These are phyloP conservation scores for Phytophthora pisi DNA, from an alignment of 352 stramenopile species.

Conservation along the genomic window DNA sequence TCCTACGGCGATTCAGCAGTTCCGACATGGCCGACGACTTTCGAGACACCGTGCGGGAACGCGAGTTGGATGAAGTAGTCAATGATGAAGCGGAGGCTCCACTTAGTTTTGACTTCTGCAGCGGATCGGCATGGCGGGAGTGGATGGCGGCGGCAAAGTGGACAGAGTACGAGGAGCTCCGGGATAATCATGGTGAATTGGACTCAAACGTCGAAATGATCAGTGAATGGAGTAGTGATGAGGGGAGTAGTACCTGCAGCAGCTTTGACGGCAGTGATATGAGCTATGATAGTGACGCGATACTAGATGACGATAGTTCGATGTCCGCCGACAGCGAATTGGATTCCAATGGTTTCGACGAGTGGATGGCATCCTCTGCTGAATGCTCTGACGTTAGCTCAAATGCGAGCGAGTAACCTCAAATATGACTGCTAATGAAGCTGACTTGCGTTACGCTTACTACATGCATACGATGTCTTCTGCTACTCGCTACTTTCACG, in stretches of 20 bases:
- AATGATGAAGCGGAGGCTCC: constrained; percentile 1
- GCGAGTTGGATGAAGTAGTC: not conserved
- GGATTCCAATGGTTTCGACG: not conserved
- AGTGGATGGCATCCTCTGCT: not conserved
- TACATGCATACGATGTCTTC: not conserved
- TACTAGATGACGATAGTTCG: no score
- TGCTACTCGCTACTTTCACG: not conserved
- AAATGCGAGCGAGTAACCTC: no score
- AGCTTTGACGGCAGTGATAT: no score
- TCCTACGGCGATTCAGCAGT: not conserved
- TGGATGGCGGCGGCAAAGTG: constrained; percentile 14
- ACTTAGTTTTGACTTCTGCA: constrained; percentile 11
- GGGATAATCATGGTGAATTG: not conserved
- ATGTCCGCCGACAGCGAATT: no score
- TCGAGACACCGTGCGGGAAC: not conserved
- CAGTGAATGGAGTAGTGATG: not conserved
- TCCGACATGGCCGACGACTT: constrained; percentile 6
- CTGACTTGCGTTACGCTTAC: not conserved
- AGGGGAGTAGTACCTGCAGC: not conserved
- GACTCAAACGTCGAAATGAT: not conserved
- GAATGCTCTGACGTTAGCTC: not conserved
- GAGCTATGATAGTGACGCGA: no score
- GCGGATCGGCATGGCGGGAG: constrained; percentile 5
- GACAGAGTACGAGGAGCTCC: constrained; percentile 3
- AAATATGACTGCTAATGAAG: no score